These are phyloP conservation scores for Sporothrix schenckii DNA, from an alignment of 2,329 filamentous ascomycete species.

Conservation along the genomic window DNA sequence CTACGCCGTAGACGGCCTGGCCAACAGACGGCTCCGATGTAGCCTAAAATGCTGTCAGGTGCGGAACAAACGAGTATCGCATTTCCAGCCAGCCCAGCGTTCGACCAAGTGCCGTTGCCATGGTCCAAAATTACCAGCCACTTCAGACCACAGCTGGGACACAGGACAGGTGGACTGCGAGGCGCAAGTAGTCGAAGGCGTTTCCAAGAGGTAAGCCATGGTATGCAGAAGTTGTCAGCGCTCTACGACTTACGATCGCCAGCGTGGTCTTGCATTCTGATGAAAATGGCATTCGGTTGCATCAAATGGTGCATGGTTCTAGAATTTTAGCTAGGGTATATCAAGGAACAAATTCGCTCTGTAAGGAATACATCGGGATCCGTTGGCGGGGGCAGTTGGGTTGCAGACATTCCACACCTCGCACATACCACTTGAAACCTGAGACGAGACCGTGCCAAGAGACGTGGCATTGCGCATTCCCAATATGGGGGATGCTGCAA, in stretches of 20 bases:
- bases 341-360: not conserved
- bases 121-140: not conserved
- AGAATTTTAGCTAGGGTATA: not conserved
- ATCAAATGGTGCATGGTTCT: not conserved
- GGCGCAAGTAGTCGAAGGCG: not conserved
- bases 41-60: not conserved
- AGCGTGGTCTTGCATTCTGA: constrained; percentile 2
- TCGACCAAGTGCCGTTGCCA: not conserved
- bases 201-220: too few relatives aligned
- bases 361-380: not conserved
- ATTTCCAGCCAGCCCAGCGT: not conserved
- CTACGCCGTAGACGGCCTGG: not conserved
- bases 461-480: not conserved
- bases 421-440: constrained; percentile 24
- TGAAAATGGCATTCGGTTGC: not conserved
- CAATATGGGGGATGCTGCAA: constrained; percentile 13
- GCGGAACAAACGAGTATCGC: not conserved
- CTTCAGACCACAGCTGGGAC: not conserved
- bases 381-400: not conserved
- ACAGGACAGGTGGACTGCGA: not conserved
- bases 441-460: constrained; percentile 27
- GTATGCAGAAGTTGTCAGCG: not conserved
- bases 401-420: not conserved
- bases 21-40: not conserved
- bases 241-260: not conserved